A percentile compares a stretch with the other conserved stretches of the same genome.
Conservation (phyloP, 2,329 filamentous ascomycete species). For the Akanthomyces dipterigenus region DNA sequence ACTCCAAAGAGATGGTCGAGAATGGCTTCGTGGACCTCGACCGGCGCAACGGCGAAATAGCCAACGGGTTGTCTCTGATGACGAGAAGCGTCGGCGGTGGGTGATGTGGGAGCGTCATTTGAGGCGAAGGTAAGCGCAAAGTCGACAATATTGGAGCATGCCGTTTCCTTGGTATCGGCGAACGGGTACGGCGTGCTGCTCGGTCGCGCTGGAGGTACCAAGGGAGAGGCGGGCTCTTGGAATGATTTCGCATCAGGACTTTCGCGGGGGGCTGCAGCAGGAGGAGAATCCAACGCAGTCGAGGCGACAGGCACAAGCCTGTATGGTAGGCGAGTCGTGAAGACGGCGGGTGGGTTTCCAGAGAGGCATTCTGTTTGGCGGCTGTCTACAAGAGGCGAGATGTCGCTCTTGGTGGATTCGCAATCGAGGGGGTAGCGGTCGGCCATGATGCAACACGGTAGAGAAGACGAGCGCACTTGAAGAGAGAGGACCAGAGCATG, state of each 20-base stretch:
- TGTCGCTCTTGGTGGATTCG: not conserved
- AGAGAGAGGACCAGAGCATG: not conserved
- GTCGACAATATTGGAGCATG: conserved; percentile 24
- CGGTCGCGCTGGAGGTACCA: conserved; percentile 37
- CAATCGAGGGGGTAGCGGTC: not conserved
- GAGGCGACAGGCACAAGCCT: not conserved
- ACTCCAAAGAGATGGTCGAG: conserved; percentile 66
- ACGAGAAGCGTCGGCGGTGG: not conserved
- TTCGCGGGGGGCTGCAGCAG: not conserved
- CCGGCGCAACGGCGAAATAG: conserved; percentile 49
- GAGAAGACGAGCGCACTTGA: not conserved
- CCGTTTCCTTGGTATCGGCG: conserved; percentile 31
- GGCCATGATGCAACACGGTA: not conserved
- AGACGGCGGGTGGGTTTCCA: not conserved
- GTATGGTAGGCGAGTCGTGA: not conserved
- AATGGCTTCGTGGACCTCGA: conserved; percentile 66
- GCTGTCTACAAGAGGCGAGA: not conserved
- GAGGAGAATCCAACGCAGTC: not conserved
- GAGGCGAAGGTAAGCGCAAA: conserved; percentile 22
- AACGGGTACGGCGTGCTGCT: conserved; percentile 56
- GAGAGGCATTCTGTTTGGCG: not conserved
- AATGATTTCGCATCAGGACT: conserved; percentile 1
- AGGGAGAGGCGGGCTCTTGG: conserved; percentile 10
- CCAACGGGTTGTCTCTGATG: conserved; percentile 17
- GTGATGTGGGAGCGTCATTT: not conserved